Conservation (phyloP, 441 rosid species). For the Erodium moschatum region DNA sequence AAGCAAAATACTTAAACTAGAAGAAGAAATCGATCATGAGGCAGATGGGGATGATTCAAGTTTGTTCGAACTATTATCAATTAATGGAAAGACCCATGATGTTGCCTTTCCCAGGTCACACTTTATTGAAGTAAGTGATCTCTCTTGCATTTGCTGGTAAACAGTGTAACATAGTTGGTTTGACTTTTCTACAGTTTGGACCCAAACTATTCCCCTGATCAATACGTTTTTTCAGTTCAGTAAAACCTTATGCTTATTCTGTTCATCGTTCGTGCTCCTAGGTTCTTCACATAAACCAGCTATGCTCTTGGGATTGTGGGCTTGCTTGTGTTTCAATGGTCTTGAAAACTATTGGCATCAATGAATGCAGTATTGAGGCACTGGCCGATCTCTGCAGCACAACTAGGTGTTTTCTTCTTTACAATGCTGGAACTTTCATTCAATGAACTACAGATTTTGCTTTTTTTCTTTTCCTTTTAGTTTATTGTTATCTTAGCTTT, state of each 20-base stretch:
- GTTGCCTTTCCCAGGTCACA: constrained; percentile 33
- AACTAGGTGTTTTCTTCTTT: constrained; percentile 42
- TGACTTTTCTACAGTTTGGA: background rate
- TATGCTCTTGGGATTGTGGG: constrained; percentile 88
- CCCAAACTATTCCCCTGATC: background rate
- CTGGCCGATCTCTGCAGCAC: constrained; percentile 69
- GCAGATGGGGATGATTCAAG: constrained; percentile 24
- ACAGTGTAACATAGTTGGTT: constrained; percentile 9
- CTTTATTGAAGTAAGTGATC: constrained; percentile 42
- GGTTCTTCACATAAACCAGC: constrained; percentile 82
- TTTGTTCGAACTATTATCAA: constrained; percentile 29
- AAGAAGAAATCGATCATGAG: constrained; percentile 34
- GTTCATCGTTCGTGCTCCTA: constrained; percentile 21
- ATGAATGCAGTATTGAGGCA: constrained; percentile 42
- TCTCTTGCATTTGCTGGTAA: background rate
- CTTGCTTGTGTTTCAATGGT: constrained; percentile 85
- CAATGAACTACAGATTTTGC: background rate
- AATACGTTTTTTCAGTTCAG: background rate
- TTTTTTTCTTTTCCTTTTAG: constrained; percentile 1
- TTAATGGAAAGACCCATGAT: constrained; percentile 23
- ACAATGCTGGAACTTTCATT: background rate
- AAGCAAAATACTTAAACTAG: constrained; percentile 61
- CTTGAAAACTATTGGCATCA: constrained; percentile 56
- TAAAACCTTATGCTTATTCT: background rate
- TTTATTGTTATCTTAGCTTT: constrained; percentile 1